Evolutionary conservation across 228 moss, liverwort and hornwort species (phyloP), one percentile per base, ranked within the genome.

Genomic region (Sphagnum fallax): DNA sequence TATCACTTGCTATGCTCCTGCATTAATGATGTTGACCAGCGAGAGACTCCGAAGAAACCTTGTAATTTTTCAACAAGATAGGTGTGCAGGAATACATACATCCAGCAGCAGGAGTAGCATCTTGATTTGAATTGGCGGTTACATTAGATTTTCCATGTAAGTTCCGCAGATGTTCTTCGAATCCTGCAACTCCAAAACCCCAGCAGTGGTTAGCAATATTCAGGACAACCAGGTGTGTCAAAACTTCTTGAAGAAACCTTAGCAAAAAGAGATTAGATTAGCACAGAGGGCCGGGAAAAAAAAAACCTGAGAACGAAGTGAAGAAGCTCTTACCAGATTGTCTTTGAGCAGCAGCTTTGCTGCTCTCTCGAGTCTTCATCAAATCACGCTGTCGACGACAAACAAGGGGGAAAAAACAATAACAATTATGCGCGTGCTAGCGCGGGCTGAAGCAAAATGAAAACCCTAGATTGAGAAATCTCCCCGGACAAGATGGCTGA

Each of bases 131-230:
- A 14, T 69, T 72, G 71, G 75, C 66, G 32, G 32, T 32, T 55
- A 1, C 55, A 64, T 74, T 59, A 50, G 73, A 73, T 67, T 75
- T 65, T 48, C 74, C 81, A 82, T 89, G 91, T 72, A 91, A 83
- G 75, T 80, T 88, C 12, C 76, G 73, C 68, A 91, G 91, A 71
- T 86, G 88, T 70, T 82, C 79, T 67, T 81, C 82, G 48, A 88
- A 59, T 55, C 74, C 91, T 89, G 84, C 79, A 67, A 4, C 8
- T 55, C 12, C 9, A 8, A 55, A 8, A 8, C 12, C 55, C 12
- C 55, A 55, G 55, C 8, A 55, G 55, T 55, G 55, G 12, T 12
- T 53, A 50, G 11, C 9, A 65, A 48, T 13, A 48, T 49, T 49
- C 65, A 65, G 48, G 6, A 13, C 47, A 50, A 65, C 32, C 48